phyloP scores from a whole-genome alignment of 1,284 basidiomycete genomes.

The Volvariella volvacea region DNA sequence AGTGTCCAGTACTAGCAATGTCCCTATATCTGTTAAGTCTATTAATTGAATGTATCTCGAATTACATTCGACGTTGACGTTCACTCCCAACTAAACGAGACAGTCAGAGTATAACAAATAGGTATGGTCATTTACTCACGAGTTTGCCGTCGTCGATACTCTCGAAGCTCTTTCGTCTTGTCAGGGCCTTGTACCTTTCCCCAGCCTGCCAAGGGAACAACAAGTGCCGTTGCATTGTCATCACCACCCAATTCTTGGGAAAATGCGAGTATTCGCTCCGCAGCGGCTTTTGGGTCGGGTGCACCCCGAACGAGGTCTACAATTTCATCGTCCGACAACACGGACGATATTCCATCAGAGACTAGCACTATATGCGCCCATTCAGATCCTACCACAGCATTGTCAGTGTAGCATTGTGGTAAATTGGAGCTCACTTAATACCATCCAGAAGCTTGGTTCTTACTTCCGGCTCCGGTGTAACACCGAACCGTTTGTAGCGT shows the following conservation, averaged over 20 bases:
- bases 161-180: conserved; percentile 71
- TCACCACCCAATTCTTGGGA: conserved; percentile 87
- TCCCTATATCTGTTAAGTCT: conserved; percentile 1
- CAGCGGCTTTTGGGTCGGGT: conserved; percentile 72
- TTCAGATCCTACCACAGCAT: conserved; percentile 44
- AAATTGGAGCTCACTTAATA: conserved; percentile 17
- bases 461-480: conserved; percentile 96
- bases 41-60: not conserved
- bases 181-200: conserved; percentile 76
- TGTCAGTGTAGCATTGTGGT: not conserved
- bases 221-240: conserved; percentile 89
- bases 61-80: conserved; percentile 65
- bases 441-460: conserved; percentile 73
- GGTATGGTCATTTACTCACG: conserved; percentile 27
- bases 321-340: conserved; percentile 91
- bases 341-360: conserved; percentile 89
- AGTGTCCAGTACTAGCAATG: not conserved
- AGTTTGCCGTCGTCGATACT: conserved; percentile 73
- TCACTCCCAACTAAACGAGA: conserved; percentile 51
- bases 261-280: conserved; percentile 78
- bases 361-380: conserved; percentile 80
- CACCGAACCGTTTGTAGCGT: conserved; percentile 83
- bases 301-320: conserved; percentile 81
- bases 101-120: conserved; percentile 5
- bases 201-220: conserved; percentile 94